Conservation (phyloP, 2,329 filamentous ascomycete genomes). For the Aspergillus felis region DNA sequence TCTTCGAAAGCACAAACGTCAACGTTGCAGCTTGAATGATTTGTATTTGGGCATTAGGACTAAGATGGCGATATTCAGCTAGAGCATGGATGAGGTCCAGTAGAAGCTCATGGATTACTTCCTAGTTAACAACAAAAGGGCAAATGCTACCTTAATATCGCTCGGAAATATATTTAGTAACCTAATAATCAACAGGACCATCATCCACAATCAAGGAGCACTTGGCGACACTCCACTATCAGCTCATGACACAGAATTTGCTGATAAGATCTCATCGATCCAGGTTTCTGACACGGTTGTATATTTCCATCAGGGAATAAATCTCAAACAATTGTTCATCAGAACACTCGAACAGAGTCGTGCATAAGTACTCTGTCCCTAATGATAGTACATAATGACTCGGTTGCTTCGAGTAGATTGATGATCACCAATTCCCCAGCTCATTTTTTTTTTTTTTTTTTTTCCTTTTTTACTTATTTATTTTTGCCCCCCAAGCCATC, state of each 20-base stretch:
- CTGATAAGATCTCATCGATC: neutral
- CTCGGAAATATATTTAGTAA: neutral
- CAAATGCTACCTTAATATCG: neutral
- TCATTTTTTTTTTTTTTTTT: neutral
- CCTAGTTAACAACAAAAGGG: neutral
- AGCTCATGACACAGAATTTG: neutral
- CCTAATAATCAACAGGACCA: neutral
- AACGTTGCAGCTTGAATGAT: neutral
- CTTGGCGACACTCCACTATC: neutral
- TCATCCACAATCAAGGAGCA: neutral
- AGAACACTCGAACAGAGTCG: neutral
- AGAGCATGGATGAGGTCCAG: neutral
- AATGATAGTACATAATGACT: neutral
- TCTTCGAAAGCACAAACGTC: neutral
- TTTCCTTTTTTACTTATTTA: no score
- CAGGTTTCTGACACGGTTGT: neutral
- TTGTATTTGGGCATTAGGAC: neutral
- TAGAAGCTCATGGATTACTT: neutral
- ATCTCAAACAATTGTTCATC: neutral
- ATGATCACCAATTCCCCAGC: neutral
- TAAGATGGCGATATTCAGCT: neutral
- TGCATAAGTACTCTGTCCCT: neutral
- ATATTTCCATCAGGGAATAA: neutral
- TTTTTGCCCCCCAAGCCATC: neutral
- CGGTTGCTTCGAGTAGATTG: neutral